Evolutionary conservation across 2,329 filamentous ascomycete genomes (phyloP), one percentile per base, ranked within the genome.

Genomic region (Aspergillus unguis): DNA sequence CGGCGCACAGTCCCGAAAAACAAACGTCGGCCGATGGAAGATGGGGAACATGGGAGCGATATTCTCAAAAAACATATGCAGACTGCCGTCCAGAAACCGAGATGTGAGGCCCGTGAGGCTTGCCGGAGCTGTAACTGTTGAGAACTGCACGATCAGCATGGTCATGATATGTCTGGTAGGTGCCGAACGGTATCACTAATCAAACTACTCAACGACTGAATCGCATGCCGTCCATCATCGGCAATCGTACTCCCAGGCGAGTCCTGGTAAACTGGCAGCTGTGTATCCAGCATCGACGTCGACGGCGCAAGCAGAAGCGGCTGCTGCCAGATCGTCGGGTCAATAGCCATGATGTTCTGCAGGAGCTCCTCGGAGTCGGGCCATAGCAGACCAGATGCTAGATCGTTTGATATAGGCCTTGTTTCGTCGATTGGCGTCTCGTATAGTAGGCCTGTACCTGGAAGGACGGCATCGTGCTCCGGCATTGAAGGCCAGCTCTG

Each of bases 31-130:
- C 8, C 44, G 45, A 33, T 56, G 54, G 32, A 56, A 44, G 6
- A 56, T 31, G 3, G 54, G 54, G 29, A 56, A 53, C 49, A 49
- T 49, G 5, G 54, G 54, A 1, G 53, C n/a, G n/a, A 56, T 50
- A 6, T 50, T 49, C n/a, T 43, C 36, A 27, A 48, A 56, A 43
- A 53, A 56, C 54, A 53, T 53, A 27, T 53, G 54, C 4, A 56
- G 43, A 31, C 54, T 49, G n/a, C 50, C 43, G 36, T 56, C 54
- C 5, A 56, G 47, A 29, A 56, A 56, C 1, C 50, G 28, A 5
- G 54, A 45, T 7, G 54, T 56, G 2, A 56, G 25, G 2, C 50
- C 48, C n/a, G 46, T 29, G 8, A 53, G 25, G 8, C 33, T n/a
- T 1, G 41, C 48, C 3, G 48, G 41, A 3, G 48, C 33, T 5